Conservation (phyloP, 768 basidiomycete species). For the Clitopilus passeckerianus region DNA sequence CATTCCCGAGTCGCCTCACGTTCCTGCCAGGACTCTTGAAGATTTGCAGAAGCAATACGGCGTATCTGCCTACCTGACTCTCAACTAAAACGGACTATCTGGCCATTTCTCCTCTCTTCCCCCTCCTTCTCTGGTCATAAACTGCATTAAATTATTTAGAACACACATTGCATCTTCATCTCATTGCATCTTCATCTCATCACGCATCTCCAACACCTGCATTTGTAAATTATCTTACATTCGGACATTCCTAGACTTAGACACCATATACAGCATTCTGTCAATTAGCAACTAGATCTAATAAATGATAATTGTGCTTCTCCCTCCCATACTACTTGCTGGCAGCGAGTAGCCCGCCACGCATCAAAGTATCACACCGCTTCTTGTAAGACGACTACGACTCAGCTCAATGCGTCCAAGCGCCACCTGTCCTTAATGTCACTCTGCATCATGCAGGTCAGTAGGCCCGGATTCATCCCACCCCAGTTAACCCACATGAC, state of each 20-base stretch:
- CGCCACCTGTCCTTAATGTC: too few relatives aligned
- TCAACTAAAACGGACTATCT: not conserved
- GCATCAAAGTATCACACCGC: too few relatives aligned
- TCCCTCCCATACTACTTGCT: too few relatives aligned
- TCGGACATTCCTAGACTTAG: not conserved
- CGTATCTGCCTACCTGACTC: not conserved
- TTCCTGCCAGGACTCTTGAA: slow-evolving; percentile 5
- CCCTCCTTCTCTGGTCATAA: not conserved
- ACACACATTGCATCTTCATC: not conserved
- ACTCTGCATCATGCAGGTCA: too few relatives aligned
- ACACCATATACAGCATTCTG: not conserved
- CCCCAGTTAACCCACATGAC: too few relatives aligned
- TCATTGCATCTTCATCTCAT: not conserved
- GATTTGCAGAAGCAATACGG: slow-evolving; percentile 1
- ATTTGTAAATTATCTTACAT: not conserved
- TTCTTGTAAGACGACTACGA: too few relatives aligned
- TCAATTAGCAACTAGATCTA: too few relatives aligned
- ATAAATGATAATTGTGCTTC: too few relatives aligned
- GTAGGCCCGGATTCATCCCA: too few relatives aligned
- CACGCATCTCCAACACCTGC: not conserved
- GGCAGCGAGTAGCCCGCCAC: too few relatives aligned
- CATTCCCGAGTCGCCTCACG: slow-evolving; percentile 7
- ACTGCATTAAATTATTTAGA: not conserved
- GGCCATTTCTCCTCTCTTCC: not conserved
- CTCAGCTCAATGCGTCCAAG: too few relatives aligned